A percentile compares a stretch with the other conserved stretches of the same genome.
Conservation (phyloP, 2,329 filamentous ascomycete genomes). For the Coniochaeta hoffmannii region DNA sequence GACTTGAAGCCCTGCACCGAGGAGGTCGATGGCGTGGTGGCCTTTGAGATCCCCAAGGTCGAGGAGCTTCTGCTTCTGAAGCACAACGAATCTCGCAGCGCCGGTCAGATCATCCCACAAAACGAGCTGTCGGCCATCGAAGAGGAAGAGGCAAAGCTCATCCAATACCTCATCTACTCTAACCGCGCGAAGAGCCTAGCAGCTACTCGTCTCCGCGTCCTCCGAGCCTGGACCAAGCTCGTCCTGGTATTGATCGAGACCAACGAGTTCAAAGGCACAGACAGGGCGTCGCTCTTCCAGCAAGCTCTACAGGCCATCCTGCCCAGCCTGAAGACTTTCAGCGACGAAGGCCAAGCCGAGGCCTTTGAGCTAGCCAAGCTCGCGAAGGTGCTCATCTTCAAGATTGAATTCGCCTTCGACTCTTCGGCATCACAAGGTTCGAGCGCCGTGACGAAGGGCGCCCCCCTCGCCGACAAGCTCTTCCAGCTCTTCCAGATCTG, state of each 20-base stretch:
- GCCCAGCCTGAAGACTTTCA: conserved; percentile 75
- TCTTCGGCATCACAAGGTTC: conserved; percentile 8
- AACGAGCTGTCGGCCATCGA: conserved; percentile 45
- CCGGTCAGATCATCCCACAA: conserved; percentile 38
- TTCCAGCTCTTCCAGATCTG: conserved; percentile 88
- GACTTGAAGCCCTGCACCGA: conserved; percentile 60
- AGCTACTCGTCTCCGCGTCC: conserved; percentile 54
- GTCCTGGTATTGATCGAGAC: conserved; percentile 75
- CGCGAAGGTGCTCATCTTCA: conserved; percentile 64
- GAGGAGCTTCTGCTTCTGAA: conserved; percentile 67
- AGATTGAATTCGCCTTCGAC: conserved; percentile 51
- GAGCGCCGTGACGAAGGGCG: conserved; percentile 40
- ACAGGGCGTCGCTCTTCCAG: conserved; percentile 70
- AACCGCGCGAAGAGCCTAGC: conserved; percentile 56
- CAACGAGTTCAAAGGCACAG: conserved; percentile 68
- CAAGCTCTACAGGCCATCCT: conserved; percentile 82
- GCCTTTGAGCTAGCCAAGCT: conserved; percentile 71
- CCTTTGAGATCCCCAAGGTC: conserved; percentile 65
- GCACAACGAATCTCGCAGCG: conserved; percentile 51
- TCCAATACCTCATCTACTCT: conserved; percentile 53
- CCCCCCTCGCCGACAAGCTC: conserved; percentile 79
- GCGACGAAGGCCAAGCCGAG: conserved; percentile 60
- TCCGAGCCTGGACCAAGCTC: conserved; percentile 79
- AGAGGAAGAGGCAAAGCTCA: conserved; percentile 50
- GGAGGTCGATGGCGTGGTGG: conserved; percentile 43